Percentiles rank a stretch among this genome's conserved stretches.
phyloP scores from a whole-genome alignment of 441 rosid genomes.

The Lepidium campestre region DNA sequence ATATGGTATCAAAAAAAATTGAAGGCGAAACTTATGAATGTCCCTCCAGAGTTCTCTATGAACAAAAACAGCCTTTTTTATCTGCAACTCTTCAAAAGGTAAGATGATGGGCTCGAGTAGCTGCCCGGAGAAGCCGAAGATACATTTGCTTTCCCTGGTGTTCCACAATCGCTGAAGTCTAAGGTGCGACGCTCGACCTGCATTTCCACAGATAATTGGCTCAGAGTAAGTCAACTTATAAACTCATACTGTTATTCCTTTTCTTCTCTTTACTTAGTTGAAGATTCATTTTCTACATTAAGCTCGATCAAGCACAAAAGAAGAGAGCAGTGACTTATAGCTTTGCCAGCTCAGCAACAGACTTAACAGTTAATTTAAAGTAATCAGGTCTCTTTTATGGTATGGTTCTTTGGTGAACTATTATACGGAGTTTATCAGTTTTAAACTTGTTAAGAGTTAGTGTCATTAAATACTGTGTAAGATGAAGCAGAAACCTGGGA shows the following conservation, averaged over 20 bases:
- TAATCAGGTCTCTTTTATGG: not conserved
- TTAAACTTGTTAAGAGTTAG: not conserved
- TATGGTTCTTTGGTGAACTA: not conserved
- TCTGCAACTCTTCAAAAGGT: slow-evolving; percentile 85
- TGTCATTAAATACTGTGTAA: slow-evolving; percentile 33
- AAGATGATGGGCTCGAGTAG: slow-evolving; percentile 69
- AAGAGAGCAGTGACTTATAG: not conserved
- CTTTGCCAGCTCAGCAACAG: not conserved
- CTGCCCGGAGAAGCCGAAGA: slow-evolving; percentile 34
- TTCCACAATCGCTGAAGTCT: slow-evolving; percentile 91
- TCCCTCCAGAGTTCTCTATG: slow-evolving; percentile 13
- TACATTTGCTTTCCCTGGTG: slow-evolving; percentile 61
- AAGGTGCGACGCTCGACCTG: slow-evolving; percentile 78
- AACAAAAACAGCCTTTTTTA: slow-evolving; percentile 31
- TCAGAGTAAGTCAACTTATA: not conserved
- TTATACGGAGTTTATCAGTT: not conserved
- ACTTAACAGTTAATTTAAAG: not conserved
- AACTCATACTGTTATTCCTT: not conserved
- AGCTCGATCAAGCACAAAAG: not conserved
- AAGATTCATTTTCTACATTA: not conserved
- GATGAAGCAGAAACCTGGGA: slow-evolving; percentile 45
- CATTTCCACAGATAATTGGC: slow-evolving; percentile 14
- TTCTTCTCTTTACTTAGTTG: not conserved
- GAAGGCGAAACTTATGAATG: slow-evolving; percentile 14
- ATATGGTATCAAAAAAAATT: slow-evolving; percentile 5